A percentile compares a stretch with the other conserved stretches of the same genome.
phyloP scores from a whole-genome alignment of 768 basidiomycete genomes.

The Boletus huronensis region DNA sequence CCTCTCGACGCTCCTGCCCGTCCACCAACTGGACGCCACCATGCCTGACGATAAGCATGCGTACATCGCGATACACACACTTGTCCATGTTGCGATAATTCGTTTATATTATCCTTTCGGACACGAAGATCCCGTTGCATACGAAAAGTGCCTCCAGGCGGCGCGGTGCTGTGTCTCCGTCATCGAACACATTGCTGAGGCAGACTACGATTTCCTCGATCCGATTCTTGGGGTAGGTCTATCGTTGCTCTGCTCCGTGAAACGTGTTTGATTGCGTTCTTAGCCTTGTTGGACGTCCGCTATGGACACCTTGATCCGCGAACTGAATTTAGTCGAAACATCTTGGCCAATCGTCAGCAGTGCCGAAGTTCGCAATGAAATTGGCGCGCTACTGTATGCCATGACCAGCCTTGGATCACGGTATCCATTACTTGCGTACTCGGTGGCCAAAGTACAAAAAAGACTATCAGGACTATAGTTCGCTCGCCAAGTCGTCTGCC shows the following conservation, averaged over 20 bases:
- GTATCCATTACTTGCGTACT: conserved; percentile 53
- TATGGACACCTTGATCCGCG: conserved; percentile 63
- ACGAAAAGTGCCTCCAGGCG: conserved; percentile 64
- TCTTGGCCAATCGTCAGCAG: conserved; percentile 61
- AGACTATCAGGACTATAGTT: conserved; percentile 28
- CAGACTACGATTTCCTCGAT: conserved; percentile 71
- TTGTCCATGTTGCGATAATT: conserved; percentile 64
- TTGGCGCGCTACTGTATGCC: conserved; percentile 57
- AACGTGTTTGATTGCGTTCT: conserved; percentile 6
- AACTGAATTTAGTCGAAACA: conserved; percentile 59
- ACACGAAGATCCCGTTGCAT: conserved; percentile 54
- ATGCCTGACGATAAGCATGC: conserved; percentile 56
- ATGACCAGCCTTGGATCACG: conserved; percentile 57
- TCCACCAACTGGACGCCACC: conserved; percentile 58
- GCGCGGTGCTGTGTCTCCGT: conserved; percentile 58
- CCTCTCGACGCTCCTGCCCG: conserved; percentile 57
- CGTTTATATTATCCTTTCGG: conserved; percentile 62
- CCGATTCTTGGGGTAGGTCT: conserved; percentile 68
- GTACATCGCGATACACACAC: conserved; percentile 58
- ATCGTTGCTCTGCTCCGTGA: not conserved
- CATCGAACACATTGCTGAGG: conserved; percentile 58
- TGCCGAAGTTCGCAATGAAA: conserved; percentile 58
- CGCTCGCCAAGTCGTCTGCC: conserved; percentile 1
- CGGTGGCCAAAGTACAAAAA: conserved; percentile 31
- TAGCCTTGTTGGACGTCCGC: conserved; percentile 73